Conservation (phyloP, 2,329 filamentous ascomycete species). For the Scedosporium boydii region DNA sequence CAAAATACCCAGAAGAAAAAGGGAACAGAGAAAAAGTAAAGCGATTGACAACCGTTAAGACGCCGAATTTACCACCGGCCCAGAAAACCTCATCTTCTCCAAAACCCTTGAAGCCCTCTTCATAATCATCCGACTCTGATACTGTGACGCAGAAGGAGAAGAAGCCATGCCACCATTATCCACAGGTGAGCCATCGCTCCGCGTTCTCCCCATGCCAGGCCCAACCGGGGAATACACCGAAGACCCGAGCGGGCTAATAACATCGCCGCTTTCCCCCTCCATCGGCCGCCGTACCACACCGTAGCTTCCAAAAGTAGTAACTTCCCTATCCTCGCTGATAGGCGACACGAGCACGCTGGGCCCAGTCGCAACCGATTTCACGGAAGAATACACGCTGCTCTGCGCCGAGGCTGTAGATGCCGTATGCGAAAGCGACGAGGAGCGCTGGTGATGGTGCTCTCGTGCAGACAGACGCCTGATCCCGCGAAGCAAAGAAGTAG, state of each 20-base stretch:
- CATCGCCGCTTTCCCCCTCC: background rate
- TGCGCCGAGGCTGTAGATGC: background rate
- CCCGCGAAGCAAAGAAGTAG: background rate
- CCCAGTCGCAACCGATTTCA: background rate
- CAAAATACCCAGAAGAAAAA: background rate
- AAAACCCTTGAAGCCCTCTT: background rate
- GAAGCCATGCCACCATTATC: background rate
- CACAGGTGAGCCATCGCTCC: background rate
- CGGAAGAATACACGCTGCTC: background rate
- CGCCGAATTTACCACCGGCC: background rate
- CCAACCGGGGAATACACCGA: background rate
- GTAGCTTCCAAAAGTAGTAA: background rate
- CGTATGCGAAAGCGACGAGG: background rate
- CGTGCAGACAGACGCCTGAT: background rate
- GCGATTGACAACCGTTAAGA: background rate
- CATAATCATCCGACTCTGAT: background rate
- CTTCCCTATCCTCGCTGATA: background rate
- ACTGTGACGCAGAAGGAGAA: background rate
- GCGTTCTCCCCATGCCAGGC: background rate
- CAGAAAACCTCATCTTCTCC: background rate
- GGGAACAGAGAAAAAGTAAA: background rate
- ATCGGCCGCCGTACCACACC: background rate
- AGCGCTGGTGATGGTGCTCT: background rate
- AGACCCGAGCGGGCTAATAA: background rate
- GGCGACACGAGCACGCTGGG: background rate